Conservation (phyloP, 805 yeast genomes). For the Candida nonsorbophila region DNA sequence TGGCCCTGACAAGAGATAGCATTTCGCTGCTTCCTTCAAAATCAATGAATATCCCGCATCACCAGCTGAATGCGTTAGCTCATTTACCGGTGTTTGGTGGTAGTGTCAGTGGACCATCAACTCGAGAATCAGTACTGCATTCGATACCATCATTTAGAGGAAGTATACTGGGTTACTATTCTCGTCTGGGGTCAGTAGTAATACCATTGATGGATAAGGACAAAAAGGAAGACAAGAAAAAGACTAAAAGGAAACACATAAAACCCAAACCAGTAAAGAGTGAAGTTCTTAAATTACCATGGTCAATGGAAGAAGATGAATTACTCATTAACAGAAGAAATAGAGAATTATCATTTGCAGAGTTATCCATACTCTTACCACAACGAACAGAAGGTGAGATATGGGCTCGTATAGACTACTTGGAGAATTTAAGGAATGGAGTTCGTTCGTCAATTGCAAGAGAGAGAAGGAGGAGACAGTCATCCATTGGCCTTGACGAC, state of each 20-base stretch:
- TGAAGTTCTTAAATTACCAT: constrained; percentile 28
- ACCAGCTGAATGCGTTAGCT: constrained; percentile 36
- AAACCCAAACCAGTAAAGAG: constrained; percentile 8
- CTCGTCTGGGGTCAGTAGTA: constrained; percentile 33
- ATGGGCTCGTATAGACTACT: constrained; percentile 49
- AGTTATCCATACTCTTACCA: constrained; percentile 68
- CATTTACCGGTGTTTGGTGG: constrained; percentile 42
- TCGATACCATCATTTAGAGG: too few relatives aligned
- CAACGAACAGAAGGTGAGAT: constrained; percentile 73
- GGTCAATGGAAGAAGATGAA: constrained; percentile 71
- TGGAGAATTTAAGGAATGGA: constrained; percentile 35
- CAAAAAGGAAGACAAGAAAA: constrained; percentile 6
- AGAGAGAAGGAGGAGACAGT: constrained; percentile 29
- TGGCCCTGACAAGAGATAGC: constrained; percentile 31
- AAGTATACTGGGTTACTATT: constrained; percentile 22
- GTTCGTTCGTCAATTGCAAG: constrained; percentile 18
- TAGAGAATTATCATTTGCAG: constrained; percentile 63
- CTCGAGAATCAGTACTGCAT: constrained; percentile 31
- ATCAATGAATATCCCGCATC: constrained; percentile 43
- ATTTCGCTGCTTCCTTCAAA: constrained; percentile 39
- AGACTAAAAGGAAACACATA: constrained; percentile 5
- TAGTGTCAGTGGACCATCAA: constrained; percentile 36
- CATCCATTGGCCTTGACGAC: constrained; percentile 37
- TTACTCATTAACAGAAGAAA: constrained; percentile 48
- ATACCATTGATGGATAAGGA: constrained; percentile 23